Conservation (phyloP, 805 yeast species). For the Candida stauntonica region DNA sequence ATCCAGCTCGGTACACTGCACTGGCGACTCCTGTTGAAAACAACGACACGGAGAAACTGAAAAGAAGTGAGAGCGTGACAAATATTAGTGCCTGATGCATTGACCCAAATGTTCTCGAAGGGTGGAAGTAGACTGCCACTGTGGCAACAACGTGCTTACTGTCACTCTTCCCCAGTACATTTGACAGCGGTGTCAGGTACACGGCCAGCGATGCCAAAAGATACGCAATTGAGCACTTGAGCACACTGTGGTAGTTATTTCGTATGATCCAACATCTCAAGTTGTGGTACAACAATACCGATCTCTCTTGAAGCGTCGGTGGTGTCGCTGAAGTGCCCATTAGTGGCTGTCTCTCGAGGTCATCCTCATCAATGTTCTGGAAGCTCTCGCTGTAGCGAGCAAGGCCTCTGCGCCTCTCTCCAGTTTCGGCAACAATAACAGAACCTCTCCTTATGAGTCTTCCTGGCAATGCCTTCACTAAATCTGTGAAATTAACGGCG, state of each 20-base stretch:
- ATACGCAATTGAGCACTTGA: constrained; percentile 74
- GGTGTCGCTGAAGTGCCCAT: constrained; percentile 2
- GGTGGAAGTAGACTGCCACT: constrained; percentile 80
- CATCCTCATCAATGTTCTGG: constrained; percentile 5
- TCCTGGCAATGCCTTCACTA: constrained; percentile 14
- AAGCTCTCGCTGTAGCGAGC: constrained; percentile 1
- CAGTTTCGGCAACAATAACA: constrained; percentile 42
- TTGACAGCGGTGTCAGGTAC: constrained; percentile 47
- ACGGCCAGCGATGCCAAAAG: constrained; percentile 70
- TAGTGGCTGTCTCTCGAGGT: constrained; percentile 17
- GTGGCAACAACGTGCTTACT: constrained; percentile 81
- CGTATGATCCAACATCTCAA: constrained; percentile 1
- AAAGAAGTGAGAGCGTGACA: constrained; percentile 50
- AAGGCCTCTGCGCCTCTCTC: constrained; percentile 27
- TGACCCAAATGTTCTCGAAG: constrained; percentile 72
- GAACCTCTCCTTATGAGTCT: constrained; percentile 30
- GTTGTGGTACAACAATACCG: background rate
- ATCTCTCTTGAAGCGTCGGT: background rate
- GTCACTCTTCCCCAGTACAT: constrained; percentile 57
- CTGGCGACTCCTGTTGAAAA: constrained; percentile 49
- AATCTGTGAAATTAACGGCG: constrained; percentile 9
- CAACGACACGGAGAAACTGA: constrained; percentile 48
- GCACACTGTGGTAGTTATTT: constrained; percentile 28
- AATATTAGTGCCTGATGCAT: constrained; percentile 72
- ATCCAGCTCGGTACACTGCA: constrained; percentile 38